phyloP scores from a whole-genome alignment of 1,139 yeast species.

The Nematodospora anomalae region DNA sequence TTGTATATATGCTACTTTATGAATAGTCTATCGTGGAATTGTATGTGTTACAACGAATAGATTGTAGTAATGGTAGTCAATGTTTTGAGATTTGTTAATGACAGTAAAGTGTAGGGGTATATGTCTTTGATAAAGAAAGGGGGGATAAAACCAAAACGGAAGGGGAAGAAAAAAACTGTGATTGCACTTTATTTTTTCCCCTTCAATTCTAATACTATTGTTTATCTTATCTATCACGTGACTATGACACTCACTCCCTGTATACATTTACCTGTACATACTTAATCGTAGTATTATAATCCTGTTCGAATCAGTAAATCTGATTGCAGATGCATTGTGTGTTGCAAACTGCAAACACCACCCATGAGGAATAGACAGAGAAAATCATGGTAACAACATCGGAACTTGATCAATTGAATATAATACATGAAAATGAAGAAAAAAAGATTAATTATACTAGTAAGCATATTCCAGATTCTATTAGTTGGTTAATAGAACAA shows the following conservation, averaged over 20 bases:
- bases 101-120: too few species aligned
- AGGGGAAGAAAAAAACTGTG: not conserved
- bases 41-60: not conserved
- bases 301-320: too few species aligned
- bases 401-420: slow-evolving; percentile 10
- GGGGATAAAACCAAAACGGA: not conserved
- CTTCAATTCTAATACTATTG: not conserved
- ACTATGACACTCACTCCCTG: too few species aligned
- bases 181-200: slow-evolving; percentile 1
- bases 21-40: not conserved
- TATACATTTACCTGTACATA: too few species aligned
- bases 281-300: too few species aligned
- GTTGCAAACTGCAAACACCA: too few species aligned
- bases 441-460: slow-evolving; percentile 1
- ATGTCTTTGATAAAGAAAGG: not conserved
- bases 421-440: slow-evolving; percentile 8
- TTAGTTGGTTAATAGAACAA: slow-evolving; percentile 11
- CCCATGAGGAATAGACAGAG: too few species aligned
- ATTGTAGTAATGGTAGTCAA: not conserved
- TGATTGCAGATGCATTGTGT: too few species aligned
- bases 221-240: slow-evolving; percentile 1
- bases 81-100: not conserved
- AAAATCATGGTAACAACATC: slow-evolving; percentile 14
- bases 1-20: not conserved
- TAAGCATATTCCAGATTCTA: slow-evolving; percentile 7